Evolutionary conservation across 2,329 filamentous ascomycete species (phyloP), one percentile per base, ranked within the genome.

Genomic region (Ceratocystiopsis minuta): DNA sequence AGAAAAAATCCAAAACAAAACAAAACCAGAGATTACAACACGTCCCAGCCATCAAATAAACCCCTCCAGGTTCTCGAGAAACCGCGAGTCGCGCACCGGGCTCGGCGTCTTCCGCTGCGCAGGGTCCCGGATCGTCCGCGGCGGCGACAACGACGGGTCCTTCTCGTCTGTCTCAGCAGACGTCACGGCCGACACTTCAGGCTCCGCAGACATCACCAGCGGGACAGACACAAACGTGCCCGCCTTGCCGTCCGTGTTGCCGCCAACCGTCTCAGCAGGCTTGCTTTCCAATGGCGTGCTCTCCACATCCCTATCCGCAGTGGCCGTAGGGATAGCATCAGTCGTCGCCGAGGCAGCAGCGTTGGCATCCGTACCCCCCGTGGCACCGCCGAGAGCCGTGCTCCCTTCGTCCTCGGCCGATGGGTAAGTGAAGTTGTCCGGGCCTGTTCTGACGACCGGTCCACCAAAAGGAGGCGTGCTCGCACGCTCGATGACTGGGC

Each of bases 61-160:
- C 18, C 47, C 51, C 40, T 58, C 54, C 38, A 72, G 56, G 38
- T 65, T 62, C 58, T 72, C 69, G 18, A 60, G 56, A 52, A 73
- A 73, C 50, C 58, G 65, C 28, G 66, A 66, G 46, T 62, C 63
- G 46, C 67, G 56, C 7, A 57, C 58, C 16, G 66, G 66, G 52
- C 63, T 68, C 34, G 53, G 55, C 36, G 55, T 56, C 49, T 46
- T 50, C 45, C 45, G 44, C 32, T 36, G n/a, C 3, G 51, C 49
- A 24, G 50, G 51, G 34, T 58, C 56, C 33, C 41, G 46, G 16
- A 50, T 45, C 14, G 43, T 39, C 16, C 38, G 41, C 38, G 53
- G 51, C 40, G 48, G 49, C 37, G 44, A 41, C 6, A 50, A 16
- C 33, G 57, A 11, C 59, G 33, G 45, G 46, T 38, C 44, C 36